Evolutionary conservation across 2,329 filamentous ascomycete genomes (phyloP), one percentile per base, ranked within the genome.

Genomic region (Chrysoporthe austroafricana): DNA sequence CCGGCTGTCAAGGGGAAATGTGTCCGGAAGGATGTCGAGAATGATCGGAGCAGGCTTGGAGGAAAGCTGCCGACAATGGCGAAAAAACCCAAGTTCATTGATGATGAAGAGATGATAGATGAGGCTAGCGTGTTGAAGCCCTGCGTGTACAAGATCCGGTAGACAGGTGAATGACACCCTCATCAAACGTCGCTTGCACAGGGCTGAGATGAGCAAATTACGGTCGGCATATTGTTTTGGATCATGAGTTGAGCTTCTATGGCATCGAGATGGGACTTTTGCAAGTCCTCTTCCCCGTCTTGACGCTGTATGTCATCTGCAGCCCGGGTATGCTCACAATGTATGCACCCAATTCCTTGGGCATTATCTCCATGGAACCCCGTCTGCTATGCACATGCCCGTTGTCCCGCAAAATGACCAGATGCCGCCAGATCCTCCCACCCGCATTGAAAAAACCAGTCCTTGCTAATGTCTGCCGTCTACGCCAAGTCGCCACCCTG

Each of bases 91-190:
- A 88, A 86, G 76, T 90, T 90, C 74, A 81, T 89, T 67, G 88
- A 86, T 67, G 82, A 84, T 60, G 84, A 84, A 1, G 85, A 87
- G 70, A 88, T 90, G 72, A 84, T 84, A 5, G 88, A 90, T 72
- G 92, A 90, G 76, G 81, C 82, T 63, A 80, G 77, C 43, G 84
- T 95, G 66, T 79, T 99, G 73, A 98, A 98, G 83, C 96, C 96
- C 21, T 98, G 96, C 81, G 89, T 98, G 70, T 98, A 98, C 80
- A 98, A 98, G 83, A 87, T 94, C 72, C 87, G 95, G 74, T 96
- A 84, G 76, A 26, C 59, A 43, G 6, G 8, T 16, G 18, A 9
- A 26, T 6, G 48, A 36, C 52, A 59, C 26, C 32, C 34, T 26
- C 32, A 14, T 9, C 34, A 11, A 2, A 32, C 50, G 26, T 3